Evolutionary conservation across 176 grass and related monocot species (phyloP), one percentile per base, ranked within the genome.

Genomic region (Rhynchospora breviuscula): DNA sequence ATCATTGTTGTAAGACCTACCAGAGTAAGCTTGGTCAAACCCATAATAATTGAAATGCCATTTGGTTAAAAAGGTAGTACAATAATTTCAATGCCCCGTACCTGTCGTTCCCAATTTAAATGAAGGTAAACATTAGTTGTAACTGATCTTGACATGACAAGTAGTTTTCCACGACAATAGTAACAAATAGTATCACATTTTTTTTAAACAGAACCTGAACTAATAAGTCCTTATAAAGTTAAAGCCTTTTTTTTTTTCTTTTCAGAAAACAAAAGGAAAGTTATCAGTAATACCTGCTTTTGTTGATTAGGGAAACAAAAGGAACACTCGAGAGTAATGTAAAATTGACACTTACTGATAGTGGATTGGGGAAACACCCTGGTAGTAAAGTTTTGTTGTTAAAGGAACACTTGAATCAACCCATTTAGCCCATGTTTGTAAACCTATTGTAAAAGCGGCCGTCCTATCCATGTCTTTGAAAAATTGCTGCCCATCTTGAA

Each of bases 371-470:
- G 95, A 98, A 70, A 98, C 85, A 0, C 95, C 92, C 59, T 94
- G 95, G 63, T 91, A 98, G 84, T 94, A 94, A 67, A 98, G 85
- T 48, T 88, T 68, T 40, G 95, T 88, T 65, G 19, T 54, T 18
- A 70, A 63, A 17, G 67, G 79, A 75, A 86, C 47, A 70, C 83
- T 91, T 67, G 59, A 61, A 3, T 98, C 87, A 26, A 93, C 90
- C 95, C 92, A 98, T 10, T 21, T 45, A 0, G 90, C 92, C 95
- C 95, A 98, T 43, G 95, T 93, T 29, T 70, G 62, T 48, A 98
- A 71, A 68, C 92, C 95, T 57, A 13, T 92, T 59, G 84, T 43
- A 88, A 93, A 98, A 3, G 95, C 95, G 33, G 15, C 22, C 10
- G 90, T 98, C 56, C 92, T 73, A 62, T 98, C 89, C 92, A 94